Percentiles rank a stretch among this genome's conserved stretches.
Evolutionary conservation across 2,329 filamentous ascomycete genomes (phyloP).

Genomic region (Byssochlamys sp.): DNA sequence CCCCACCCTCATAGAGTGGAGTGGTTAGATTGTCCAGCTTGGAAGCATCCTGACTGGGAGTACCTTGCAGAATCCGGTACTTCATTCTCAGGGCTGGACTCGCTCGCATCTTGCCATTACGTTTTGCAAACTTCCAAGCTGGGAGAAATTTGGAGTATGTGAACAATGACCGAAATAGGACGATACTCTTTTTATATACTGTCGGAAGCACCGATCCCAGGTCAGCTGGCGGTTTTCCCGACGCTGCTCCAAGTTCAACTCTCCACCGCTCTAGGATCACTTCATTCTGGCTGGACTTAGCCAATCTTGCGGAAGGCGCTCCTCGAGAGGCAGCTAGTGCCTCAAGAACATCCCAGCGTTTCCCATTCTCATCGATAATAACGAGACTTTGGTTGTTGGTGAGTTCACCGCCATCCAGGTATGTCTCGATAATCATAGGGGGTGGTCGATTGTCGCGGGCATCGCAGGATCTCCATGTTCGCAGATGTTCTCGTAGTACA

Average conservation of each 20-base stretch:
- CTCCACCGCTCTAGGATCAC: slow-evolving; percentile 86
- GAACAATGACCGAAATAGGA: slow-evolving; percentile 83
- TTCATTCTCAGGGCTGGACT: slow-evolving; percentile 59
- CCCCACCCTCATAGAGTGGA: slow-evolving; percentile 56
- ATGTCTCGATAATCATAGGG: slow-evolving; percentile 81
- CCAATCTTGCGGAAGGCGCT: slow-evolving; percentile 28
- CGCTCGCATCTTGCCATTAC: slow-evolving; percentile 58
- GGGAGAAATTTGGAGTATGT: slow-evolving; percentile 73
- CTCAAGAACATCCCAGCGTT: slow-evolving; percentile 84
- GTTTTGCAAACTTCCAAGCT: slow-evolving; percentile 73
- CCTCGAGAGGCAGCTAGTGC: slow-evolving; percentile 58
- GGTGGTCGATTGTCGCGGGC: slow-evolving; percentile 67
- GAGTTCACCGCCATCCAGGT: slow-evolving; percentile 68
- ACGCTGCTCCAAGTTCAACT: slow-evolving; percentile 62
- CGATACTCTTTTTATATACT: slow-evolving; percentile 93
- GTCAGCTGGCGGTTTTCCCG: slow-evolving; percentile 46
- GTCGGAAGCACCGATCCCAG: slow-evolving; percentile 60
- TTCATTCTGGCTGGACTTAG: slow-evolving; percentile 50
- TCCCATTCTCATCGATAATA: slow-evolving; percentile 76
- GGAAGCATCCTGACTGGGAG: slow-evolving; percentile 38
- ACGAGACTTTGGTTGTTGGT: slow-evolving; percentile 80
- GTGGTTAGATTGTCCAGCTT: slow-evolving; percentile 60
- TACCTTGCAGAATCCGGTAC: slow-evolving; percentile 65
- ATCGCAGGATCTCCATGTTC: slow-evolving; percentile 71
- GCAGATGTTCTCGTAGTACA: slow-evolving; percentile 70